These are phyloP conservation scores for Lithohypha guttulata DNA, from an alignment of 2,329 filamentous ascomycete genomes.

Conservation along the genomic window DNA sequence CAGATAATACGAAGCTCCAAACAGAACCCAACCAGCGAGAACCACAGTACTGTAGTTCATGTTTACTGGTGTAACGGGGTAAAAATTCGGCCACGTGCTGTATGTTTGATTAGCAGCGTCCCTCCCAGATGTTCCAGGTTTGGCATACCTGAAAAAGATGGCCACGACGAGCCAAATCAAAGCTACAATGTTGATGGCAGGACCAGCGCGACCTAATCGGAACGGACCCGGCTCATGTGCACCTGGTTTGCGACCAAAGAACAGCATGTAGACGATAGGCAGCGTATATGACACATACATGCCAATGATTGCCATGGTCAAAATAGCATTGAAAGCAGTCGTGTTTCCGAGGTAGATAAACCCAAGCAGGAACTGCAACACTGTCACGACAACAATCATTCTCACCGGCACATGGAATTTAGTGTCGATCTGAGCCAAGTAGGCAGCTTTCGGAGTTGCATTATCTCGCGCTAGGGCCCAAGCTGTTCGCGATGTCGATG, in stretches of 20 bases:
- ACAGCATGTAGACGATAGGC: constrained; percentile 30
- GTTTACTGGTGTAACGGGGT: constrained; percentile 42
- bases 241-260: constrained; percentile 31
- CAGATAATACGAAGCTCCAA: constrained; percentile 44
- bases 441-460: constrained; percentile 26
- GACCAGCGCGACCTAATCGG: constrained; percentile 30
- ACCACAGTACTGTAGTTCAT: constrained; percentile 52
- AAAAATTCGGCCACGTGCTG: constrained; percentile 38
- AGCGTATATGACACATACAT: constrained; percentile 19
- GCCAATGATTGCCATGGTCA: constrained; percentile 15
- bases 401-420: constrained; percentile 22
- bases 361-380: constrained; percentile 15
- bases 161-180: constrained; percentile 41
- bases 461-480: constrained; percentile 38
- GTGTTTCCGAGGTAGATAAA: constrained; percentile 22
- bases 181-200: constrained; percentile 36
- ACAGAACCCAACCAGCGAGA: constrained; percentile 43
- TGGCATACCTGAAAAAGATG: constrained; percentile 30
- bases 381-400: constrained; percentile 19
- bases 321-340: constrained; percentile 22
- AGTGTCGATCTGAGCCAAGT: constrained; percentile 14
- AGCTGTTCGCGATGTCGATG: constrained; percentile 27
- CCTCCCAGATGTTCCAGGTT: background rate
- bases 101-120: background rate
- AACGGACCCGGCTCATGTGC: background rate